phyloP scores from a whole-genome alignment of 2,329 filamentous ascomycete species.

The Trichoderma afroharzianum region DNA sequence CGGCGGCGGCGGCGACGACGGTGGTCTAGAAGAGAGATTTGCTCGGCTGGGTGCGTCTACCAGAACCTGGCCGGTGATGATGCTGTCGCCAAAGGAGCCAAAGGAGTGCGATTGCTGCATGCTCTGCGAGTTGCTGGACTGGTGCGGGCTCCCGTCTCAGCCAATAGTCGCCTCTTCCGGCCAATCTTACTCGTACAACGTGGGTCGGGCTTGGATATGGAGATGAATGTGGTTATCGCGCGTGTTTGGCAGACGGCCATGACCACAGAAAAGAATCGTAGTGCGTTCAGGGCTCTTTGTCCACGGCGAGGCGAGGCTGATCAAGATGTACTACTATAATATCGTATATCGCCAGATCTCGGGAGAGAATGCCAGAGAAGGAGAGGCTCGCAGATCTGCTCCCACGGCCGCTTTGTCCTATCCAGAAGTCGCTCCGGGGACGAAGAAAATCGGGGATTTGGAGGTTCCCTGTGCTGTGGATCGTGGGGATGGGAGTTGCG shows the following conservation, averaged over 20 bases:
- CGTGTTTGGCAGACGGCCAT: slow-evolving; percentile 14
- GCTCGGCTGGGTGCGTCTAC: slow-evolving; percentile 1
- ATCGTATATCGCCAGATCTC: neutral
- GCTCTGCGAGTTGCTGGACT: slow-evolving; percentile 18
- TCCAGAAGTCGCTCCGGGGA: neutral
- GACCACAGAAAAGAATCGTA: neutral
- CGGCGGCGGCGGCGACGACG: slow-evolving; percentile 1
- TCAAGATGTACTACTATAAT: neutral
- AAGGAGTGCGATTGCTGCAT: slow-evolving; percentile 28
- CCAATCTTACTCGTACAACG: slow-evolving; percentile 10
- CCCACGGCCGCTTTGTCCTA: neutral
- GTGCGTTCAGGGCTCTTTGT: neutral
- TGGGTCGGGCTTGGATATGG: slow-evolving; percentile 5
- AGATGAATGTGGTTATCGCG: neutral
- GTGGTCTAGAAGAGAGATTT: neutral
- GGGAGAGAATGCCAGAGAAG: neutral
- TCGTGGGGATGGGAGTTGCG: slow-evolving; percentile 13
- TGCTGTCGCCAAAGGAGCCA: slow-evolving; percentile 24
- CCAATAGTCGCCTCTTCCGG: slow-evolving; percentile 1
- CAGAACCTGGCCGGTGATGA: neutral
- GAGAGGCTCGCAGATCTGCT: slow-evolving; percentile 2
- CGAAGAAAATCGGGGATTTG: slow-evolving; percentile 16
- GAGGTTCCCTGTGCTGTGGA: slow-evolving; percentile 1
- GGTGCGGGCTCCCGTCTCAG: slow-evolving; percentile 7
- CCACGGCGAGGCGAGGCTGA: neutral